Percentiles rank a stretch among this genome's conserved stretches.
phyloP scores from a whole-genome alignment of 106 monocot genomes.

The Dendrobium huoshanense region DNA sequence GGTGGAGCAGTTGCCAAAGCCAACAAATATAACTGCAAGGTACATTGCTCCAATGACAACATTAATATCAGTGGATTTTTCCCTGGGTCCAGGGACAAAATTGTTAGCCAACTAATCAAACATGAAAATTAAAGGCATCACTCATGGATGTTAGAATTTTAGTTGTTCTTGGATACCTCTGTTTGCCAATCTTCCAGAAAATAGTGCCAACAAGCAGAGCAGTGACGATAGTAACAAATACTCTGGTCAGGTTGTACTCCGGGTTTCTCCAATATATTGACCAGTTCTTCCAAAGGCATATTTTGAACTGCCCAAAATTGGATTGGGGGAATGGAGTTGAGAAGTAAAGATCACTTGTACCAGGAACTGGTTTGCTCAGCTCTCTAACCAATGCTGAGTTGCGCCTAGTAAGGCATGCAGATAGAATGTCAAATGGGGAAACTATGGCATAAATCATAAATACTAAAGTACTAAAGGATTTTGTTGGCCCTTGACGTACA shows the following conservation, averaged over 20 bases:
- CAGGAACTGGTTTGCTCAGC: conserved; percentile 35
- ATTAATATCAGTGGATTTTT: conserved; percentile 33
- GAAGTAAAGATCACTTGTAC: conserved; percentile 36
- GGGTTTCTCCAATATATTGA: conserved; percentile 61
- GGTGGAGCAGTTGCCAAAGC: conserved; percentile 40
- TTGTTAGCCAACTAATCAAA: neutral
- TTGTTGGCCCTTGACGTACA: conserved; percentile 15
- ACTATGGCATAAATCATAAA: neutral
- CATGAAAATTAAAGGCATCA: neutral
- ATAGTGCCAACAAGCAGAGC: conserved; percentile 50
- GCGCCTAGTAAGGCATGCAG: conserved; percentile 23
- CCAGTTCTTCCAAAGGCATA: conserved; percentile 59
- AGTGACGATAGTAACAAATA: conserved; percentile 31
- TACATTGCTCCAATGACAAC: conserved; percentile 64
- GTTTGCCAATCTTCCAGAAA: conserved; percentile 56
- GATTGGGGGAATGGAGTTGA: conserved; percentile 33
- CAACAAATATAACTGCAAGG: conserved; percentile 42
- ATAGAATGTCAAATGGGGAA: neutral
- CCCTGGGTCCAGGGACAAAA: conserved; percentile 20
- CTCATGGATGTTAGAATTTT: neutral
- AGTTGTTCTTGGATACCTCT: conserved; percentile 18
- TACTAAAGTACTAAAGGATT: neutral
- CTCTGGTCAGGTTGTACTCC: conserved; percentile 37
- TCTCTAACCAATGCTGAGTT: conserved; percentile 45
- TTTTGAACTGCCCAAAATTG: conserved; percentile 23